Base-by-base conservation (phyloP, 2,329 filamentous ascomycete species). In the Dactylellina parvicollis region DNA sequence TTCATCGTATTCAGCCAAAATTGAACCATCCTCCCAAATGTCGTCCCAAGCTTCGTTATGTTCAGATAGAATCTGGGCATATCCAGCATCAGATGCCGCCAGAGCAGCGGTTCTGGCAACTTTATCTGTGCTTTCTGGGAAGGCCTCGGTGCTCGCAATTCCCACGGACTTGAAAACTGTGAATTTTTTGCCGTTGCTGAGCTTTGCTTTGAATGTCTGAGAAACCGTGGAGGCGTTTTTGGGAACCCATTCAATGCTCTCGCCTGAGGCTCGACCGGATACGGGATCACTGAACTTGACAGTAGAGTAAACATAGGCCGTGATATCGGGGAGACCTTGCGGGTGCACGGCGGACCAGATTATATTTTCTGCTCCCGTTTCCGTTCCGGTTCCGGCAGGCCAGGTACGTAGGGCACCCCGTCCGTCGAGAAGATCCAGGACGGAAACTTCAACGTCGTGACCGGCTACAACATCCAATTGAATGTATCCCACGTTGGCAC, bases 381-480 rank as follows among this genome's bases (percentile, higher is more conserved):
- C 86, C 36, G 83, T 81, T 0, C 84, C 85, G 24, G 87, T 89
- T 1, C 83, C 82, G 1, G 84, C 83, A 69, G 87, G 85, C 44
- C 86, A 83, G 0, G 88, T 86, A 12, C 89, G 84, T 7, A 89
- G 86, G n/a, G 90, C 89, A 76, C 86, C 86, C 75, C 86, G 84
- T 0, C 90, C 90, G 75, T 92, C 88, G 3, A 92, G 78, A 0
- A 91, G 81, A 79, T 92, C 90, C 10, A 86, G 87, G 1, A 91
- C 82, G 0, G 85, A 87, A 1, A 82, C 77, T 76, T 87, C 83
- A 5, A 78, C 79, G 24, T 76, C 74, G 3, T 67, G 52, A 0
- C 83, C 83, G 1, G 89, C 80, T 1, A 84, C 86, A 16, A 91
- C 83, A 22, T 85, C 84, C 74, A 90, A 79, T 69, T 86, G 84